Evolutionary conservation across 805 yeast genomes (phyloP).

Genomic region (Myxozyma mucilagina): DNA sequence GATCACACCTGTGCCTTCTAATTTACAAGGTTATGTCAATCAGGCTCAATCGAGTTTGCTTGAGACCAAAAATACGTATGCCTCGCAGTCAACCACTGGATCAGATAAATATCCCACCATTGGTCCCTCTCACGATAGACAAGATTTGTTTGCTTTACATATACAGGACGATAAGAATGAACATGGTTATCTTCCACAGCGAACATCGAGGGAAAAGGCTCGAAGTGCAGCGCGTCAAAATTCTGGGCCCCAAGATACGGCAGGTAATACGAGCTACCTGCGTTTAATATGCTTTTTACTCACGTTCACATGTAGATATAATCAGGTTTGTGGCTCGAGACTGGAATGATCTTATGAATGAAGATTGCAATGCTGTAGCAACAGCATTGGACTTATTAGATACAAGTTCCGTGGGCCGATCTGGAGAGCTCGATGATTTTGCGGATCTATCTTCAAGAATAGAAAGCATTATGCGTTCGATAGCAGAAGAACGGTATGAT

Average conservation of each 20-base stretch:
- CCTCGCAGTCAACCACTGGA: too few species aligned
- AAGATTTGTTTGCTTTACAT: too few species aligned
- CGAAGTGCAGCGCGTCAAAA: background rate
- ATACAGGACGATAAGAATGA: too few species aligned
- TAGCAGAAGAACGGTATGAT: constrained; percentile 57
- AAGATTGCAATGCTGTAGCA: constrained; percentile 77
- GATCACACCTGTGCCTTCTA: background rate
- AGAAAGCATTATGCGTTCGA: constrained; percentile 53
- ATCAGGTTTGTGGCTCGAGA: constrained; percentile 43
- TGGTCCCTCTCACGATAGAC: too few species aligned
- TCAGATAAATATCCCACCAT: too few species aligned
- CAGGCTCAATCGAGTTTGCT: too few species aligned
- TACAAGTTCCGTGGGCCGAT: constrained; percentile 87
- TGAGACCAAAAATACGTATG: background rate
- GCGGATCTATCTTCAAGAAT: constrained; percentile 58
- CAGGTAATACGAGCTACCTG: background rate
- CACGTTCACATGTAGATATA: constrained; percentile 17
- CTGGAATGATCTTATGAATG: constrained; percentile 53
- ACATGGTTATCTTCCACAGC: background rate
- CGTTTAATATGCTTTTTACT: background rate
- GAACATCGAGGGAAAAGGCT: too few species aligned
- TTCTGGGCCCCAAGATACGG: constrained; percentile 1
- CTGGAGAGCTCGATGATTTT: constrained; percentile 70
- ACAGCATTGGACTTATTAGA: constrained; percentile 80
- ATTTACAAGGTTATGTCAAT: background rate